Evolutionary conservation across 306 rosid genomes (phyloP).

Genomic region (Cajanus cajan): DNA sequence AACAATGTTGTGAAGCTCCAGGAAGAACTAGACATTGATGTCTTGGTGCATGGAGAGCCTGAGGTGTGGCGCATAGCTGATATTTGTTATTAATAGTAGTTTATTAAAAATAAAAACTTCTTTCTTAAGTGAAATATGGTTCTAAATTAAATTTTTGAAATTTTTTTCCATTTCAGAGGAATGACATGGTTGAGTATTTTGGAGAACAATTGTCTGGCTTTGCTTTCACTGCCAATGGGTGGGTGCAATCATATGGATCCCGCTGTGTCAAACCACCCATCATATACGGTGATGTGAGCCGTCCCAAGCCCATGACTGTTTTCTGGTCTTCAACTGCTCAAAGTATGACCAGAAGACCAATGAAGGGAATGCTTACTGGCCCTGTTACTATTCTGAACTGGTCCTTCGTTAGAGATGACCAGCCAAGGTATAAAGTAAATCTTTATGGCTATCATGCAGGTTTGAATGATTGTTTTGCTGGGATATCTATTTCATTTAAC

Average conservation of each 20-base stretch:
- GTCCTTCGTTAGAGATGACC: constrained; percentile 88
- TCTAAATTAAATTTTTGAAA: background rate
- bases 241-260: constrained; percentile 92
- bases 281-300: constrained; percentile 90
- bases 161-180: constrained; percentile 55
- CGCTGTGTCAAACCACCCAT: constrained; percentile 89
- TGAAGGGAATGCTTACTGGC: constrained; percentile 96
- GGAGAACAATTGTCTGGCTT: constrained; percentile 89
- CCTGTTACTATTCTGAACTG: constrained; percentile 89
- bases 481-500: constrained; percentile 16
- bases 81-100: background rate
- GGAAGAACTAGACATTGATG: constrained; percentile 89
- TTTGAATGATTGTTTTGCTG: background rate
- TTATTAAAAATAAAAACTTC: background rate
- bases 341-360: constrained; percentile 66
- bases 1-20: constrained; percentile 77
- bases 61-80: constrained; percentile 53
- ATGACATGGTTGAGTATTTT: constrained; percentile 93
- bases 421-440: constrained; percentile 58
- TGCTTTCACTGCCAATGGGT: constrained; percentile 86
- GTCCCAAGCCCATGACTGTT: constrained; percentile 89
- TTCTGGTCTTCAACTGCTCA: constrained; percentile 84
- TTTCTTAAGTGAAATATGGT: constrained; percentile 4
- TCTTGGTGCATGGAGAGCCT: constrained; percentile 88
- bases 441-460: background rate